Evolutionary conservation across 345 rosid genomes (phyloP), one percentile per base, ranked within the genome.

Genomic region (Schrenkiella parvula): DNA sequence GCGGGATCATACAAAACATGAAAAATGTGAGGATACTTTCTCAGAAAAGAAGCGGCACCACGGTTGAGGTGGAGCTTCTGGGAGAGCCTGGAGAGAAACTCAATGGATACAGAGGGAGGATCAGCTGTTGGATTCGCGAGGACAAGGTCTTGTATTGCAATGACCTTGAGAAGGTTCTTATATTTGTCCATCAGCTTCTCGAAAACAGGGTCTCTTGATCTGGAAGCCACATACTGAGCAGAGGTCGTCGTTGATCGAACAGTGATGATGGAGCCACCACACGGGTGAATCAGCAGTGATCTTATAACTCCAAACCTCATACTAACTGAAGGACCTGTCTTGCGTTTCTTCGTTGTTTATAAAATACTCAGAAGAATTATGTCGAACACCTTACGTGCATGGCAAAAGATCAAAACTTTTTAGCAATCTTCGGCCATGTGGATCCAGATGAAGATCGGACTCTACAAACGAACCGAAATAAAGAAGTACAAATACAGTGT

Each of bases 161-260:
- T 76, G 73, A 91, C 95, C 61, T 87, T 91, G 78, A 80, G 42
- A 64, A 87, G 83, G 84, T 91, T 84, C 74, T 91, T 95, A 84
- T 95, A 86, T 70, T 82, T 89, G 77, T 88, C 93, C 96, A 95
- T 89, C 29, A 87, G 73, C 70, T 95, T 95, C 81, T 91, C 92
- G 64, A 95, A 88, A 2, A 90, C 84, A 41, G 97, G 74, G 68
- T 91, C 93, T 80, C 97, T 80, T 56, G 83, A 78, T 77, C 97
- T 82, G 0, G 89, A 85, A 37, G 88, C 93, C 1, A 91, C 97
- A 51, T 87, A 86, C 71, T 80, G 85, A 51, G 85, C 90, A 15
- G 97, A 87, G 5, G 92, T 87, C 18, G 95, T 89, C 74, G 87
- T 83, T 13, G 75, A 81, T 71, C 96, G 81, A 31, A 73, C 18